phyloP scores from a whole-genome alignment of 495 filamentous ascomycete genomes.

The Talaromyces nanjingensis region DNA sequence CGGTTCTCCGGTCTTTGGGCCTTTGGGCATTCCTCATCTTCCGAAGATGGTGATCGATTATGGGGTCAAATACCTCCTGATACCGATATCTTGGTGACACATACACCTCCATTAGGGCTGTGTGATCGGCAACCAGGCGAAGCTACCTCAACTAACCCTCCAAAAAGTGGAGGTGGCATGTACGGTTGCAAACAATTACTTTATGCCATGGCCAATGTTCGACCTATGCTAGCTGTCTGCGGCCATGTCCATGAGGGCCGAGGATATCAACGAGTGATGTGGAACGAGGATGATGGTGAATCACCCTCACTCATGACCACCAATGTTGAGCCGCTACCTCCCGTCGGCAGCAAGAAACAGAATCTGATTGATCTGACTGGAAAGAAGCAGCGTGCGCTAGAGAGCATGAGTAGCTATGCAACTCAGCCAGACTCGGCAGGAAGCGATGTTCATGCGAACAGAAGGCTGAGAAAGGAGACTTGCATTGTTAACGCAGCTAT shows the following conservation, averaged over 20 bases:
- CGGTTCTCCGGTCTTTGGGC: conserved; percentile 62
- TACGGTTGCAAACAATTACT: conserved; percentile 38
- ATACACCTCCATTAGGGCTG: conserved; percentile 41
- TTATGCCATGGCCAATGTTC: conserved; percentile 27
- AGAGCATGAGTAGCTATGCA: conserved; percentile 18
- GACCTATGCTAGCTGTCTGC: conserved; percentile 39
- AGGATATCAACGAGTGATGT: conserved; percentile 37
- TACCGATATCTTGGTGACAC: conserved; percentile 40
- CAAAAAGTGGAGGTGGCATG: conserved; percentile 15
- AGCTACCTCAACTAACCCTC: not conserved
- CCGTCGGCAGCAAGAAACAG: conserved; percentile 47
- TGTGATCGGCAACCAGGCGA: conserved; percentile 24
- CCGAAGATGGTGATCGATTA: conserved; percentile 37
- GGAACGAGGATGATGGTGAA: conserved; percentile 16
- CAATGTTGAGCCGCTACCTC: conserved; percentile 16
- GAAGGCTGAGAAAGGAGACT: conserved; percentile 56
- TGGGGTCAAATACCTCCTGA: conserved; percentile 41
- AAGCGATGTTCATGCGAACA: conserved; percentile 26
- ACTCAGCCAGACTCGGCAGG: not conserved
- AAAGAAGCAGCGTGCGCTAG: conserved; percentile 33
- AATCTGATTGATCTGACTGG: conserved; percentile 50
- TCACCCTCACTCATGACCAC: conserved; percentile 2
- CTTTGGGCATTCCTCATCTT: conserved; percentile 49
- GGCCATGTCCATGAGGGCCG: conserved; percentile 46
- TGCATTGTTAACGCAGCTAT: conserved; percentile 74